Percentiles rank a stretch among this genome's conserved stretches.
phyloP scores from a whole-genome alignment of 2,329 filamentous ascomycete genomes.

The Hirsutella thompsonii region DNA sequence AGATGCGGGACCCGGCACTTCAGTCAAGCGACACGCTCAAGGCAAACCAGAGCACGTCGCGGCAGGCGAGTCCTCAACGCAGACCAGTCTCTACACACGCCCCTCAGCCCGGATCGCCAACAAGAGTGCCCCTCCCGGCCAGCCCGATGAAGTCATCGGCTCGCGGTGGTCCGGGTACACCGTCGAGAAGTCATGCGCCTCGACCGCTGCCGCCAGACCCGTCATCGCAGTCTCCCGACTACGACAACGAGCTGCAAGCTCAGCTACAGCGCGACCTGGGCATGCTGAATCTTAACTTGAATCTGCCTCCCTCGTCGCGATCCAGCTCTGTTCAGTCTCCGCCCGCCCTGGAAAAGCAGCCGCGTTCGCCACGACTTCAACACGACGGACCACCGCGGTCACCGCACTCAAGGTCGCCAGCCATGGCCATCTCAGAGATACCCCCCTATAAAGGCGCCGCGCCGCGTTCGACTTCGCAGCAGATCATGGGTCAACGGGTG shows the following conservation, averaged over 20 bases:
- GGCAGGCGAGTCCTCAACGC: constrained; percentile 47
- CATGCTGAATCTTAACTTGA: constrained; percentile 28
- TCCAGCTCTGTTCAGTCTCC: constrained; percentile 6
- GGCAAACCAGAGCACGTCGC: constrained; percentile 31
- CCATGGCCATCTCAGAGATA: constrained; percentile 39
- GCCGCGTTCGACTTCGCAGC: constrained; percentile 16
- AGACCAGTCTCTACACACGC: constrained; percentile 31
- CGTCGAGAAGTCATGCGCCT: constrained; percentile 20
- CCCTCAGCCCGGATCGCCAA: constrained; percentile 31
- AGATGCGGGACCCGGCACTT: constrained; percentile 31
- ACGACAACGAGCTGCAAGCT: constrained; percentile 46
- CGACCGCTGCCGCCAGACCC: constrained; percentile 34
- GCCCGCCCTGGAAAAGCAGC: constrained; percentile 6
- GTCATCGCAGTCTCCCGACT: constrained; percentile 40
- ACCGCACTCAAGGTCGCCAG: constrained; percentile 23
- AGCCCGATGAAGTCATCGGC: constrained; percentile 17
- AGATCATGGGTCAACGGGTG: constrained; percentile 11
- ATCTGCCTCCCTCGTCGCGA: constrained; percentile 1
- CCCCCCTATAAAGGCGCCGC: constrained; percentile 35
- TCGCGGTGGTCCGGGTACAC: constrained; percentile 29
- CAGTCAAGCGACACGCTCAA: constrained; percentile 44
- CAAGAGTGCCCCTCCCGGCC: constrained; percentile 46
- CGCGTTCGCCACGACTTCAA: constrained; percentile 16
- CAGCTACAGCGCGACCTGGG: constrained; percentile 52
- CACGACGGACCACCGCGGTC: constrained; percentile 21